These are phyloP conservation scores for Cronartium quercuum DNA, from an alignment of 1,284 basidiomycete species.

Conservation along the genomic window DNA sequence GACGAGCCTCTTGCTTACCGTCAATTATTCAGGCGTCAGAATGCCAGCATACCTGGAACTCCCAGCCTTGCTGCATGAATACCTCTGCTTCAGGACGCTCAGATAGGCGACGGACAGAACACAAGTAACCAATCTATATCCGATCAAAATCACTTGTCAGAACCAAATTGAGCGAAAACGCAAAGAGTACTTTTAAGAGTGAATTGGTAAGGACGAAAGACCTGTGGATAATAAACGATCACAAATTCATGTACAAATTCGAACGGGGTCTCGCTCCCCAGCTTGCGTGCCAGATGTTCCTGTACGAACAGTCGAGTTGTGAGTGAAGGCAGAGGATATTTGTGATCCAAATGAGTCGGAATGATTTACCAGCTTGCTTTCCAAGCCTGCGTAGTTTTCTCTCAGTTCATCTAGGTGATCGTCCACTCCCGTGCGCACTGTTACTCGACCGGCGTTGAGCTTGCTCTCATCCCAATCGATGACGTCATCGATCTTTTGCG, in stretches of 20 bases:
- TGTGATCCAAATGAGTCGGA: too few species aligned
- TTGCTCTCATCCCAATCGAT: slow-evolving; percentile 38
- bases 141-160: neutral
- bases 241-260: slow-evolving; percentile 9
- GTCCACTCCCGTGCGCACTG: slow-evolving; percentile 18
- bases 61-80: slow-evolving; percentile 18
- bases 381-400: slow-evolving; percentile 25
- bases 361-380: slow-evolving; percentile 16
- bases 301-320: neutral
- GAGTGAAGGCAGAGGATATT: neutral
- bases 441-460: slow-evolving; percentile 16
- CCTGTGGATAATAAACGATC: slow-evolving; percentile 35
- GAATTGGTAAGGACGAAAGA: neutral
- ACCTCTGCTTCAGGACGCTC: neutral
- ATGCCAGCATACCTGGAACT: slow-evolving; percentile 13
- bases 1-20: too few species aligned
- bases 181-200: neutral
- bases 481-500: slow-evolving; percentile 14
- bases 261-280: slow-evolving; percentile 5
- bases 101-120: slow-evolving; percentile 1
- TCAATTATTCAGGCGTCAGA: neutral
- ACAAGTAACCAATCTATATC: slow-evolving; percentile 36
- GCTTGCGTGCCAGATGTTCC: slow-evolving; percentile 12
- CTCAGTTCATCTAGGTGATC: slow-evolving; percentile 32
- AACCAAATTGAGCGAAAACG: neutral